Conservation (phyloP, 108 stramenopile species). For the Fragilariopsis cylindrus region DNA sequence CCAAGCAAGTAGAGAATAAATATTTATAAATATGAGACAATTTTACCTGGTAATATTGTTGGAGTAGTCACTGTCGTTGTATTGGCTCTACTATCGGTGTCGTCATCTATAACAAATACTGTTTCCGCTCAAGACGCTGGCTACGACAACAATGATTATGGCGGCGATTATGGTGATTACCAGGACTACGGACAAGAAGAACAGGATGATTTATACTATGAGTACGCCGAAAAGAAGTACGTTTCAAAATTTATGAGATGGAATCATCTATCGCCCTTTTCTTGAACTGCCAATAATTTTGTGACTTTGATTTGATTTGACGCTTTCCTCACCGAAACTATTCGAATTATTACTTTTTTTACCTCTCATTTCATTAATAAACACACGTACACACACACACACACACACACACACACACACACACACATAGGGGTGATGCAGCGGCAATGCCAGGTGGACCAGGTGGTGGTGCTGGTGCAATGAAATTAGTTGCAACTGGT, state of each 20-base stretch:
- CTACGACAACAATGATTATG: slow-evolving; percentile 25
- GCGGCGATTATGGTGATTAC: slow-evolving; percentile 66
- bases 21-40: too few relatives aligned
- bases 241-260: slow-evolving; percentile 12
- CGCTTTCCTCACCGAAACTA: background rate
- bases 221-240: slow-evolving; percentile 67
- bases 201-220: slow-evolving; percentile 74
- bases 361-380: background rate
- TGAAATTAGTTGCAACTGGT: slow-evolving; percentile 51
- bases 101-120: too few relatives aligned
- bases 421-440: background rate
- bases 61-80: too few relatives aligned
- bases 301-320: background rate
- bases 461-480: slow-evolving; percentile 46
- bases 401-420: background rate
- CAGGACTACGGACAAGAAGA: slow-evolving; percentile 66
- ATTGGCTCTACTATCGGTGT: too few relatives aligned
- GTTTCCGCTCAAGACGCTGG: slow-evolving; percentile 3
- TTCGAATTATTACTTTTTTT: background rate
- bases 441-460: background rate
- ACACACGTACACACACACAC: background rate
- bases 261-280: background rate
- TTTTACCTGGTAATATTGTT: too few relatives aligned
- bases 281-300: background rate
- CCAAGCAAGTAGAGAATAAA: too few relatives aligned